Evolutionary conservation across 306 rosid genomes (phyloP).

Genomic region (Castanopsis chinensis): DNA sequence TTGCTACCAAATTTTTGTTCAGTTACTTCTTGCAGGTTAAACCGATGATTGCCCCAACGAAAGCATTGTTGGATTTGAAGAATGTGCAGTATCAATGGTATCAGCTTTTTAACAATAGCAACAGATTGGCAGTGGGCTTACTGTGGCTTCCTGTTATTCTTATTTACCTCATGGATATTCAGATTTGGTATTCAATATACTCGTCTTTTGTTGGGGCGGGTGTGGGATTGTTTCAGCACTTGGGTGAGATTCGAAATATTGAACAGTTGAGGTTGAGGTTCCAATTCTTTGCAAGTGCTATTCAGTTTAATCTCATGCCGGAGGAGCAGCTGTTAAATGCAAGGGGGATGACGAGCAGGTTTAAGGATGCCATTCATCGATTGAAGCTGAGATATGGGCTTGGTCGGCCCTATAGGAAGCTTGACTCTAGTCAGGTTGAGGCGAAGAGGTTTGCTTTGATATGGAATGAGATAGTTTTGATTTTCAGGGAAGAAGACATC

Average conservation of each 20-base stretch:
- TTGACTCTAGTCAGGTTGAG: conserved; percentile 83
- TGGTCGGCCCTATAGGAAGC: conserved; percentile 86
- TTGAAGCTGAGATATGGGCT: conserved; percentile 93
- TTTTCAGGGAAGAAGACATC: conserved; percentile 95
- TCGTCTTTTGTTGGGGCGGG: conserved; percentile 84
- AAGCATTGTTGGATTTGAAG: conserved; percentile 42
- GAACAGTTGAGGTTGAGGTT: conserved; percentile 85
- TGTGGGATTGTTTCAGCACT: conserved; percentile 81
- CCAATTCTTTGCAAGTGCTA: conserved; percentile 96
- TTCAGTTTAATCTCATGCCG: conserved; percentile 95
- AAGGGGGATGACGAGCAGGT: conserved; percentile 75
- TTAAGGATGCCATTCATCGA: conserved; percentile 84
- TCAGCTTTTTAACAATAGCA: conserved; percentile 47
- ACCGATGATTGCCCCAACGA: conserved; percentile 82
- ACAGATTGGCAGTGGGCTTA: conserved; percentile 61
- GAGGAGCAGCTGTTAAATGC: conserved; percentile 85
- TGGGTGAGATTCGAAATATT: conserved; percentile 94
- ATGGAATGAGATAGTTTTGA: conserved; percentile 89
- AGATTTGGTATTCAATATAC: conserved; percentile 89
- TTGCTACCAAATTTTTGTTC: conserved; percentile 77
- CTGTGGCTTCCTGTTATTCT: conserved; percentile 89
- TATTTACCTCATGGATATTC: conserved; percentile 90
- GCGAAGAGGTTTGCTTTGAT: conserved; percentile 89
- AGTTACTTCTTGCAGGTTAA: conserved; percentile 88
- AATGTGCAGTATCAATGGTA: conserved; percentile 62